Conservation (phyloP, 371 early-diverging fungal genomes). For the Sporodiniella umbellata region DNA sequence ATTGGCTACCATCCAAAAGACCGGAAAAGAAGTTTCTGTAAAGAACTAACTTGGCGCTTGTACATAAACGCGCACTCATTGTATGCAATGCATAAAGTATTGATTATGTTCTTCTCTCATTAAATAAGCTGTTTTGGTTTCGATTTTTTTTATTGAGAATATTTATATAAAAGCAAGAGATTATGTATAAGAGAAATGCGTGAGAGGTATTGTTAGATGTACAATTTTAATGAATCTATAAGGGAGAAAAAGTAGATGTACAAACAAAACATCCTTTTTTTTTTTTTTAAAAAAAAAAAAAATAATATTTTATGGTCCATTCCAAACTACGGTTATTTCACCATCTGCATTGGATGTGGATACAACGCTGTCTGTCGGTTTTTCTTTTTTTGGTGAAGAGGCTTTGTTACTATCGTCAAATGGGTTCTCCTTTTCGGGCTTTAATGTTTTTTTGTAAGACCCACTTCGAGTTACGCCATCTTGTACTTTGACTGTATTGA, state of each 20-base stretch:
- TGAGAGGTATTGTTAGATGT: too few species aligned
- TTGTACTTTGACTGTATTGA: constrained; percentile 34
- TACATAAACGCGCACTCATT: too few species aligned
- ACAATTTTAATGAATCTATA: too few species aligned
- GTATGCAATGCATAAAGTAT: too few species aligned
- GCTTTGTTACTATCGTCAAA: constrained; percentile 37
- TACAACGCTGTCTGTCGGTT: constrained; percentile 30
- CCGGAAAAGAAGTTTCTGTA: constrained; percentile 48
- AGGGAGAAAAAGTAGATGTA: background rate
- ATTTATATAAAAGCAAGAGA: too few species aligned
- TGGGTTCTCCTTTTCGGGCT: constrained; percentile 26
- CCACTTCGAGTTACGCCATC: constrained; percentile 27
- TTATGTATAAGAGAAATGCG: too few species aligned
- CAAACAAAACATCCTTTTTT: too few species aligned
- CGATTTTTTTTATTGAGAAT: too few species aligned
- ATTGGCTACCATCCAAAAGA: constrained; percentile 71
- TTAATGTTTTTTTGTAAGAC: constrained; percentile 19
- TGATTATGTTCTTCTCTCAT: too few species aligned
- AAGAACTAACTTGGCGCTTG: constrained; percentile 29
- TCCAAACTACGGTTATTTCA: constrained; percentile 52
- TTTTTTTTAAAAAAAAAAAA: too few species aligned
- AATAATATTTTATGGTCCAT: constrained; percentile 13
- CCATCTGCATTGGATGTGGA: constrained; percentile 40
- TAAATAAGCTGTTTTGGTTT: too few species aligned
- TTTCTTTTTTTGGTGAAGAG: background rate